Base-by-base conservation (phyloP, 176 grass and related monocot species). In the Rhipidocladum racemiflorum region DNA sequence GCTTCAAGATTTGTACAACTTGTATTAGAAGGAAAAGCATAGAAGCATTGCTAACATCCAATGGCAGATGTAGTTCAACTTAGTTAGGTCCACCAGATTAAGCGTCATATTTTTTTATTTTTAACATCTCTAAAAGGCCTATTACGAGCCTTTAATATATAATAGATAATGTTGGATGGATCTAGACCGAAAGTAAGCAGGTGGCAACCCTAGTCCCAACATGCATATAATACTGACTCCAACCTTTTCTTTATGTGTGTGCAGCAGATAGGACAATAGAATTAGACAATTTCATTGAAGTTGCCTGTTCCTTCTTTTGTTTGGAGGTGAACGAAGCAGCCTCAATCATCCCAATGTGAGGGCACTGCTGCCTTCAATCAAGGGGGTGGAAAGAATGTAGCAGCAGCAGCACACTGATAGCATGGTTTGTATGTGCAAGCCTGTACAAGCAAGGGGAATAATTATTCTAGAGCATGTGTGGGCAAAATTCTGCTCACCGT, bases 271-370 rank as follows among this genome's bases (percentile, higher is more conserved):
- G 68, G 88, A 90, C 88, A 90, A 68, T 40, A 75, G 68, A 65
- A 68, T 61, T 86, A 81, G 88, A 83, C 84, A 83, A 40, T 86
- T 82, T 56, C 67, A 74, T 86, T 90, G 88, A 78, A 83, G 67
- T 61, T 90, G 48, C 73, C 43, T 90, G 88, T 86, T 83, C 43
- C 84, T 83, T 90, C 84, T 83, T 83, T 83, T 90, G 88, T 90
- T 86, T 86, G 88, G 74, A 83, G 66, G 73, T 86, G 87, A 64
- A 53, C 5, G 59, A 77, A 77, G 72, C 83, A 86, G 83, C 79
- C 50, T 57, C 73, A 82, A 72, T 85, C 79, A 68, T 78, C 72
- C 64, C 48, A 78, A 77, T 90, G 60, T 81, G 34, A 85, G 61
- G 1, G 45, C 50, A 81, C 70, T 81, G 68, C 82, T n/a, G n/a